Evolutionary conservation across 495 filamentous ascomycete species (phyloP).

Genomic region (Aspergillus bertholletiae): DNA sequence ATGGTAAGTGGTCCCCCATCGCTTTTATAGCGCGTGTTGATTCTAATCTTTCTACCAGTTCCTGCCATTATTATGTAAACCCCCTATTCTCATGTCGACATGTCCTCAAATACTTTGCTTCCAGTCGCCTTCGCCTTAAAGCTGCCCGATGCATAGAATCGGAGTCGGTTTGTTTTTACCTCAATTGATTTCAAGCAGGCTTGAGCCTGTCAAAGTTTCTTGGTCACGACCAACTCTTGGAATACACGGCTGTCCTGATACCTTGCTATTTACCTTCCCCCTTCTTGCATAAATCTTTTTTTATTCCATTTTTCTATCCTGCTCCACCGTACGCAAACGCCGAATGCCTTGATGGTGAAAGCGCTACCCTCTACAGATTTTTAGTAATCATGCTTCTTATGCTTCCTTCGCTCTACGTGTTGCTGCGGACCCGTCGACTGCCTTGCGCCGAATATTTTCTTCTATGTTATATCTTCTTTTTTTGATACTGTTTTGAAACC

Average conservation of each 20-base stretch:
- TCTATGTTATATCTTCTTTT: background rate
- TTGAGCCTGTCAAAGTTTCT: constrained; percentile 5
- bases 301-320: constrained; percentile 6
- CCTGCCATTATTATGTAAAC: constrained; percentile 85
- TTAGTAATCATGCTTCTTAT: constrained; percentile 11
- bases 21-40: background rate
- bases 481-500: constrained; percentile 4
- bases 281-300: constrained; percentile 9
- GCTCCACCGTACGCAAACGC: constrained; percentile 4
- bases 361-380: constrained; percentile 12
- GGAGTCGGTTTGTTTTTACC: constrained; percentile 41
- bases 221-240: constrained; percentile 6
- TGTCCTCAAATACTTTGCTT: constrained; percentile 26
- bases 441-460: constrained; percentile 17
- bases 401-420: constrained; percentile 10
- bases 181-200: constrained; percentile 20
- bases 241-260: constrained; percentile 7
- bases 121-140: constrained; percentile 12
- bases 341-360: constrained; percentile 26
- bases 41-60: constrained; percentile 35
- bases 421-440: constrained; percentile 7
- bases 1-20: constrained; percentile 54
- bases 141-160: constrained; percentile 39
- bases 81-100: constrained; percentile 27
- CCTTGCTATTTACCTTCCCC: constrained; percentile 19